Conservation (phyloP, 1,284 basidiomycete species). For the Leccinum ponderosum region DNA sequence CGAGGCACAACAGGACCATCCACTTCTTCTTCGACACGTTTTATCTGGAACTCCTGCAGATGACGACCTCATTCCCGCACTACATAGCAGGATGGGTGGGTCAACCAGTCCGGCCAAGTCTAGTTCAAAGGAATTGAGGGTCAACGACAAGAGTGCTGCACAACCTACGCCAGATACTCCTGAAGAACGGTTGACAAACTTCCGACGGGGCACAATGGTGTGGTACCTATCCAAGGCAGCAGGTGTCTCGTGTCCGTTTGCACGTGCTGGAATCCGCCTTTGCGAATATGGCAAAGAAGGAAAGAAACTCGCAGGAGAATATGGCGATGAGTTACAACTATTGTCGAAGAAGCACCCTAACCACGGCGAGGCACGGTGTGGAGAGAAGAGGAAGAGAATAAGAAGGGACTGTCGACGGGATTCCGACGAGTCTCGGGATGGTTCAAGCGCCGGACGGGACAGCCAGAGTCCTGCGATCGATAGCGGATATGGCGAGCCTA, state of each 20-base stretch:
- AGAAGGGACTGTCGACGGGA: constrained; percentile 46
- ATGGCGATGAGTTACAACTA: constrained; percentile 16
- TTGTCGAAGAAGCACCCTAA: constrained; percentile 39
- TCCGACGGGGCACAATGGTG: constrained; percentile 72
- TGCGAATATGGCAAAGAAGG: constrained; percentile 63
- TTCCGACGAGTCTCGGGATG: constrained; percentile 18
- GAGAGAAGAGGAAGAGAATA: constrained; percentile 70
- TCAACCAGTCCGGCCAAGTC: constrained; percentile 49
- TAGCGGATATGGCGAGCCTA: constrained; percentile 39
- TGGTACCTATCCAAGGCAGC: constrained; percentile 77
- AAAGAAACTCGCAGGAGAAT: constrained; percentile 29
- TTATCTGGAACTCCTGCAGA: constrained; percentile 69
- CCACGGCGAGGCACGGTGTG: constrained; percentile 48
- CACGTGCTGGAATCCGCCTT: constrained; percentile 65
- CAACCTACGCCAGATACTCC: constrained; percentile 3
- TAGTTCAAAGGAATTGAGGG: constrained; percentile 15
- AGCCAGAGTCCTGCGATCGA: constrained; percentile 25
- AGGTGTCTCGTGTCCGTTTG: constrained; percentile 72
- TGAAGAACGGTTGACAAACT: constrained; percentile 63
- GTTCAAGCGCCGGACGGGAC: constrained; percentile 12
- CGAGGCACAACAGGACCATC: constrained; percentile 66
- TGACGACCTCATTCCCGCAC: constrained; percentile 69
- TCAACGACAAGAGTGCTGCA: constrained; percentile 10
- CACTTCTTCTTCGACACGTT: constrained; percentile 68
- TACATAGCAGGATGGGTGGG: constrained; percentile 69